phyloP scores from a whole-genome alignment of 192 early-diverging fungal species.

The Hyaloraphidium curvatum region DNA sequence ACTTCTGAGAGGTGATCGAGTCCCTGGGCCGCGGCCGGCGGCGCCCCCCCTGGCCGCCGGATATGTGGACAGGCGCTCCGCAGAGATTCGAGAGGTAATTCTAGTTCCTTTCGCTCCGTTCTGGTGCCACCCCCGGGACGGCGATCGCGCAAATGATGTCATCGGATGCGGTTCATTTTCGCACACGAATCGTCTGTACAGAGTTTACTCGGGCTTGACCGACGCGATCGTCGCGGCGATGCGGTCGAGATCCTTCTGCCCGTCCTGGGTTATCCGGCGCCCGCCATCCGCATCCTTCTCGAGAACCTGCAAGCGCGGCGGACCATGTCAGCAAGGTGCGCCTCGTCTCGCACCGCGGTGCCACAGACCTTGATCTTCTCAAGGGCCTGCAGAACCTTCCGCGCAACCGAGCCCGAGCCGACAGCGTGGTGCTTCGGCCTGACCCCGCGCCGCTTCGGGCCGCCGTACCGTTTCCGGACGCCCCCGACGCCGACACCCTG shows the following conservation, averaged over 20 bases:
- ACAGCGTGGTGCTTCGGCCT: constrained; percentile 79
- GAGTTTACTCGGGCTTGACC: no score
- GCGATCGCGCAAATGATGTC: no score
- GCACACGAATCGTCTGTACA: no score
- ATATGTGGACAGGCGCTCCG: no score
- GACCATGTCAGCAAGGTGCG: neutral
- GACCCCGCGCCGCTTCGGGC: constrained; percentile 74
- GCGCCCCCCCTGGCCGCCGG: no score
- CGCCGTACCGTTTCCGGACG: constrained; percentile 84
- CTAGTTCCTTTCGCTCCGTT: no score
- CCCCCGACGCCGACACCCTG: constrained; percentile 85
- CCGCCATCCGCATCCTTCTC: constrained; percentile 84
- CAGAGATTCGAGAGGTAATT: no score
- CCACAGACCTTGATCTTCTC: constrained; percentile 72
- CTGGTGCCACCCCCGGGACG: no score
- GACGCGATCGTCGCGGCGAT: constrained; percentile 55
- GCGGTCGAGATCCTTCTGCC: constrained; percentile 97
- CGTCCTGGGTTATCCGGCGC: constrained; percentile 83
- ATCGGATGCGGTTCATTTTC: no score
- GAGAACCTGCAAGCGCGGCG: constrained; percentile 28
- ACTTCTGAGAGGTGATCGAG: no score
- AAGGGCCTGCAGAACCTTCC: constrained; percentile 93
- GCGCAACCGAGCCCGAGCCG: constrained; percentile 75
- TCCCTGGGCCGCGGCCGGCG: no score
- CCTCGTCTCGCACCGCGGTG: neutral